These are phyloP conservation scores for Agrostemma githago DNA, from an alignment of 148 eudicot genomes.

Conservation along the genomic window DNA sequence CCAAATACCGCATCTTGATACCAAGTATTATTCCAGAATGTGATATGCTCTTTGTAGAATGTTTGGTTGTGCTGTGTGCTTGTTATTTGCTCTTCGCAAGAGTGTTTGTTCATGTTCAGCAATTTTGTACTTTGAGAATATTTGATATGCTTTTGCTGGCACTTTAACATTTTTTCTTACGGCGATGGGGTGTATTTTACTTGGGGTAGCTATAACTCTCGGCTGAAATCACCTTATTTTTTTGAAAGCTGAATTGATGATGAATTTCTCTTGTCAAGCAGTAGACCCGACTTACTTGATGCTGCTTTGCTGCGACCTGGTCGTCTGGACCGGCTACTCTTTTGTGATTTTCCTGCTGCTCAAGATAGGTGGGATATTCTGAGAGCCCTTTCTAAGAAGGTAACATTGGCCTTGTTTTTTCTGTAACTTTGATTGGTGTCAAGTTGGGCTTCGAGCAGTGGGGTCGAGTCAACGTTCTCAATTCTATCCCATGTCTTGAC, in stretches of 20 bases:
- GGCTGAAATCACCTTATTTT: not conserved
- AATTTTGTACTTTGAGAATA: too few relatives aligned
- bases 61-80: not conserved
- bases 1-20: not conserved
- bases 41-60: not conserved
- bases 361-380: slow-evolving; percentile 85
- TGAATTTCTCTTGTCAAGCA: slow-evolving; percentile 34
- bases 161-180: not conserved
- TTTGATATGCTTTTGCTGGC: not conserved
- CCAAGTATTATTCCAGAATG: not conserved
- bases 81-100: not conserved
- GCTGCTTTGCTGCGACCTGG: slow-evolving; percentile 98
- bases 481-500: not conserved
- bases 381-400: slow-evolving; percentile 81
- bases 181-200: not conserved
- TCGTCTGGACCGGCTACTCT: slow-evolving; percentile 87
- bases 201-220: not conserved
- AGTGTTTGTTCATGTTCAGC: not conserved
- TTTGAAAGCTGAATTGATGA: slow-evolving; percentile 8
- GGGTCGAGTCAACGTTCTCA: not conserved
- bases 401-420: slow-evolving; percentile 12
- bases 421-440: not conserved
- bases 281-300: slow-evolving; percentile 98
- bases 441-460: not conserved
- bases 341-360: slow-evolving; percentile 85